Base-by-base conservation (phyloP, 108 stramenopile genomes). In the Hondaea fermentalgiana region DNA sequence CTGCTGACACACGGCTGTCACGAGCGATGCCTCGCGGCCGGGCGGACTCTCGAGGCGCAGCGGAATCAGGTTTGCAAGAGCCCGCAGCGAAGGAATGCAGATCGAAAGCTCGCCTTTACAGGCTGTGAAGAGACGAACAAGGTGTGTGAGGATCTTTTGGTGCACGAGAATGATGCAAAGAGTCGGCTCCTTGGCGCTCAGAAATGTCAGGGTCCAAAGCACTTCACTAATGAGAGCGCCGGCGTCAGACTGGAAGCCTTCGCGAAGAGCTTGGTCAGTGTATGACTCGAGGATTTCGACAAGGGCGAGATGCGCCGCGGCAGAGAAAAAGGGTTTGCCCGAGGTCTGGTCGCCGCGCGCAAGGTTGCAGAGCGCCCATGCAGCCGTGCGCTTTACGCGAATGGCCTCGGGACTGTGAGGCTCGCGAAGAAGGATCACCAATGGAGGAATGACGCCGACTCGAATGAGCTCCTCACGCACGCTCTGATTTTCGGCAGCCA, bases 351-450 rank as follows among this genome's bases (percentile, higher is more conserved):
- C 44, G 23, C 91, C 91, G 19, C 91, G 89, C 5, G 89, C 91
- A 43, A 91, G 91, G 42, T 91, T 91, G n/a, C 89, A 90, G 21
- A 91, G 60, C 28, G 91, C 90, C 91, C 91, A 91, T 21, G 91
- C 91, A 5, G 89, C 91, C 5, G 87, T 90, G 28, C 89, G 89
- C 57, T 90, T 90, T 53, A 87, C 29, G 16, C 71, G 42, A 59
- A 88, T 8, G 71, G 14, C 60, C 21, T 6, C 5, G 12, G 12
- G 19, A n/a, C 58, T 87, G 87, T 58, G 87, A 5, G 91, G 89
- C 25, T 91, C 76, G 58, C 59, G 89, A 5, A 91, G 72, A 28
- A 91, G 23, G 16, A 89, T n/a, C 8, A 87, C 45, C 5, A 91
- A 87, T 23, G 90, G 88, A 5, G 72, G 64, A n/a, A 91, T 89